Base-by-base conservation (phyloP, 1,284 basidiomycete genomes). In the Cryptococcus sp. region DNA sequence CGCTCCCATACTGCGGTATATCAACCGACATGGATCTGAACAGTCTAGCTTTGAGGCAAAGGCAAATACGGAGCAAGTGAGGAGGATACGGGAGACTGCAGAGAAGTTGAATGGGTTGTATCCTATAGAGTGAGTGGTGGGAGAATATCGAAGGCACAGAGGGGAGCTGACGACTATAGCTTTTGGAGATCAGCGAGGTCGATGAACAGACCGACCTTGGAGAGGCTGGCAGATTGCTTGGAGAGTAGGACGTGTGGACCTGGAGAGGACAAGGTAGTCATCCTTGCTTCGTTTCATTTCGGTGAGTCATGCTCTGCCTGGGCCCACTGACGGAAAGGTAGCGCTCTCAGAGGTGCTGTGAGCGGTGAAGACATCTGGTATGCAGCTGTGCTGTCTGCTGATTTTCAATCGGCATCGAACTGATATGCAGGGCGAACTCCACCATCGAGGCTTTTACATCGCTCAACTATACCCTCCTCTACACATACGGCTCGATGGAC, bases 401-500 rank as follows among this genome's bases (percentile, higher is more conserved):
- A 7, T 25, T n/a, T 10, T 14, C 22, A 10, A 22, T 22, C 19
- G 12, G 3, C 9, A 41, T 5, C 22, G 7, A 28, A 24, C 22
- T 24, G 18, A 31, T 14, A 14, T 7, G 6, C 47, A 62, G 64
- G 65, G 66, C 63, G 1, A 47, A 51, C 22, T 65, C 62, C 2
- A 51, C 51, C 23, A 54, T 66, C 33, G 50, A 54, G 24, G 54
- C 60, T 0, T 56, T 66, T 49, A 42, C 41, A 14, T 49, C 53
- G 2, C 54, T 69, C 35, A 63, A 64, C 45, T 58, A 66, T 48
- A 67, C 66, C 4, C 37, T 65, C 5, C 39, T 72, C 9, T 59
- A 60, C 46, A 58, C 59, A 1, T 54, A 52, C 39, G 54, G 57
- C 16, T 44, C 50, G 23, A 53, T 60, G 48, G 65, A 69, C 26